A percentile compares a stretch with the other conserved stretches of the same genome.
These are phyloP conservation scores for Poterioochromonas sp. DNA, from an alignment of 352 stramenopile species.

Conservation along the genomic window DNA sequence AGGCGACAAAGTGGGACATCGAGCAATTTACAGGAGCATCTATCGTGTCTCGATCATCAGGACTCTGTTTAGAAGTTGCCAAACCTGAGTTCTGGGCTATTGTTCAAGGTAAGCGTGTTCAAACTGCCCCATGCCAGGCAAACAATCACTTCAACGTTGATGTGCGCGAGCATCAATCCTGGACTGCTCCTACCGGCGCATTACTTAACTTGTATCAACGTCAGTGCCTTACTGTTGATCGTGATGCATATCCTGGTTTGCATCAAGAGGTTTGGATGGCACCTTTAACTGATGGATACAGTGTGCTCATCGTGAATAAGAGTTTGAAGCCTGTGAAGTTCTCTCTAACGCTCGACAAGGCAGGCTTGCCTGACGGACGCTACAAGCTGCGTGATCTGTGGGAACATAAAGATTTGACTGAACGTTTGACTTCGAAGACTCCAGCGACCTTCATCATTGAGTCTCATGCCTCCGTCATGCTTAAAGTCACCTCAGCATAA, in stretches of 20 bases:
- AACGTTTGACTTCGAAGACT: not conserved
- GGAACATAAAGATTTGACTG: constrained; percentile 37
- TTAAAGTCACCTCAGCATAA: constrained; percentile 18
- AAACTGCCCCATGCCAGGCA: not conserved
- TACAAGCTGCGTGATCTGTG: constrained; percentile 42
- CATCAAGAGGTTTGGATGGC: constrained; percentile 41
- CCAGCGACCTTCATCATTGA: not conserved
- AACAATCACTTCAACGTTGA: constrained; percentile 37
- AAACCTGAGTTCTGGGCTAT: not conserved
- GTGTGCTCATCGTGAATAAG: constrained; percentile 44
- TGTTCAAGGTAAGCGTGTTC: not conserved
- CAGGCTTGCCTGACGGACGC: not conserved
- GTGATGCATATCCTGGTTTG: constrained; percentile 38
- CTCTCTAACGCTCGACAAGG: constrained; percentile 15
- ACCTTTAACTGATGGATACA: constrained; percentile 39
- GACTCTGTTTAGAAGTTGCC: constrained; percentile 12
- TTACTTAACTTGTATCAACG: constrained; percentile 24
- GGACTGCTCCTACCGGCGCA: not conserved
- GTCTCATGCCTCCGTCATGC: constrained; percentile 13
- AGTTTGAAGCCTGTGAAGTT: constrained; percentile 4
- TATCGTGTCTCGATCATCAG: not conserved
- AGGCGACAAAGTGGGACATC: not conserved
- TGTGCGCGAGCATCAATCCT: not conserved
- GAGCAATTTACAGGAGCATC: not conserved
- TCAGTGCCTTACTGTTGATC: constrained; percentile 30